phyloP scores from a whole-genome alignment of 2,329 filamentous ascomycete genomes.

The Metarhizium guizhouense region DNA sequence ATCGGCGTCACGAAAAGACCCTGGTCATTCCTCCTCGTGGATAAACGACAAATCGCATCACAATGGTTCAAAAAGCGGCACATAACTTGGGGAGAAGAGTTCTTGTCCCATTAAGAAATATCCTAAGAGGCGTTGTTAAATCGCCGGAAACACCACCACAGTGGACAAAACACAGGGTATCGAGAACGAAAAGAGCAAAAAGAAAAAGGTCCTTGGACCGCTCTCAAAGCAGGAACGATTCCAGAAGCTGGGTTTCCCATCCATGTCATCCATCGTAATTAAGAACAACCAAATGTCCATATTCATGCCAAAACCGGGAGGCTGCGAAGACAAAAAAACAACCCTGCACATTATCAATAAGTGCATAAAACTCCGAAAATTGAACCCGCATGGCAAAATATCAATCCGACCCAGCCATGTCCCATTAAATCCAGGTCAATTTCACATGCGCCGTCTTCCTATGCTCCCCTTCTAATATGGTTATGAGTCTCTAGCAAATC shows the following conservation, averaged over 20 bases:
- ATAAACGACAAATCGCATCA: background rate
- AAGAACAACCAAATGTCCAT: background rate
- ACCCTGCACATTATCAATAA: background rate
- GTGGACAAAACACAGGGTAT: slow-evolving; percentile 14
- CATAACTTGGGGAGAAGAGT: background rate
- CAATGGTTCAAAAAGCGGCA: background rate
- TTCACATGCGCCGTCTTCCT: background rate
- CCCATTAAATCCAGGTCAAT: background rate
- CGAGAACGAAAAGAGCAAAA: slow-evolving; percentile 5
- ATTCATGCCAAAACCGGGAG: background rate
- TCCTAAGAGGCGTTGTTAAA: background rate
- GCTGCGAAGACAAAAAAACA: background rate
- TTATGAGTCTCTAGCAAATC: background rate
- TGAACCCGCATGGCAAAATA: background rate
- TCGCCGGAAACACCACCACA: background rate
- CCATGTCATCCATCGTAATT: background rate
- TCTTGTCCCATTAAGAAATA: background rate
- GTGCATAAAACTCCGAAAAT: background rate
- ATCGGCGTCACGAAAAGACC: background rate
- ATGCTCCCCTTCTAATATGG: slow-evolving; percentile 1
- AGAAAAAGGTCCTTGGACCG: background rate
- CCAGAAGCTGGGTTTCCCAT: slow-evolving; percentile 1
- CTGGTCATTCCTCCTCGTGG: background rate
- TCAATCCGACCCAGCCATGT: background rate
- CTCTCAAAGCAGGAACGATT: background rate